Evolutionary conservation across 2,329 filamentous ascomycete genomes (phyloP).

Genomic region (Beauveria brongniartii): DNA sequence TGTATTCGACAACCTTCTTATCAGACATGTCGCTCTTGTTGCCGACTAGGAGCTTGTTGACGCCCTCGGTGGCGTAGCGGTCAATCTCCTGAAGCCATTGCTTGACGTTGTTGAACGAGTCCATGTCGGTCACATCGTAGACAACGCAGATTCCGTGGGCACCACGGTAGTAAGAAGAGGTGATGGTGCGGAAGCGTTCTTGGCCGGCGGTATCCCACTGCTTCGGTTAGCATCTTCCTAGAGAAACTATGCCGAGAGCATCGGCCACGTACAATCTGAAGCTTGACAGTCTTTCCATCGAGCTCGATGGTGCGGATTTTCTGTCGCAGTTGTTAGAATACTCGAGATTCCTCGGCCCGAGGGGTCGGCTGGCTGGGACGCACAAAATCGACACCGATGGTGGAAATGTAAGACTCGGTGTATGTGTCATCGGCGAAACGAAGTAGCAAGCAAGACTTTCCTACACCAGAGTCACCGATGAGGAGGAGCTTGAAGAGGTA

Average conservation of each 20-base stretch:
- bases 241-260: background rate
- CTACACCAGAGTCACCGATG: slow-evolving; percentile 99
- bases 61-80: slow-evolving; percentile 96
- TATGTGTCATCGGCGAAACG: slow-evolving; percentile 99
- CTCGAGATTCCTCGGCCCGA: background rate
- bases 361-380: slow-evolving; percentile 29
- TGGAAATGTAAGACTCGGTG: slow-evolving; percentile 99
- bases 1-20: slow-evolving; percentile 99
- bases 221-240: background rate
- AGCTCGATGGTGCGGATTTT: slow-evolving; percentile 99
- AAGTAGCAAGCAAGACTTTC: slow-evolving; percentile 97
- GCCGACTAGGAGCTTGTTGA: slow-evolving; percentile 98
- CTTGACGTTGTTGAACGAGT: slow-evolving; percentile 99
- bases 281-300: slow-evolving; percentile 98
- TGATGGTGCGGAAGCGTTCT: slow-evolving; percentile 99
- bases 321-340: slow-evolving; percentile 34
- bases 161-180: slow-evolving; percentile 97
- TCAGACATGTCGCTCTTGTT: slow-evolving; percentile 99
- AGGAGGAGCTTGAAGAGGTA: slow-evolving; percentile 99
- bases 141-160: slow-evolving; percentile 99
- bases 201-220: slow-evolving; percentile 99
- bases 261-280: slow-evolving; percentile 76
- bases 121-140: slow-evolving; percentile 99
- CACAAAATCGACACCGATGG: slow-evolving; percentile 98
- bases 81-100: slow-evolving; percentile 99